Evolutionary conservation across 495 filamentous ascomycete genomes (phyloP), one percentile per base, ranked within the genome.

Genomic region (Podospora didyma): DNA sequence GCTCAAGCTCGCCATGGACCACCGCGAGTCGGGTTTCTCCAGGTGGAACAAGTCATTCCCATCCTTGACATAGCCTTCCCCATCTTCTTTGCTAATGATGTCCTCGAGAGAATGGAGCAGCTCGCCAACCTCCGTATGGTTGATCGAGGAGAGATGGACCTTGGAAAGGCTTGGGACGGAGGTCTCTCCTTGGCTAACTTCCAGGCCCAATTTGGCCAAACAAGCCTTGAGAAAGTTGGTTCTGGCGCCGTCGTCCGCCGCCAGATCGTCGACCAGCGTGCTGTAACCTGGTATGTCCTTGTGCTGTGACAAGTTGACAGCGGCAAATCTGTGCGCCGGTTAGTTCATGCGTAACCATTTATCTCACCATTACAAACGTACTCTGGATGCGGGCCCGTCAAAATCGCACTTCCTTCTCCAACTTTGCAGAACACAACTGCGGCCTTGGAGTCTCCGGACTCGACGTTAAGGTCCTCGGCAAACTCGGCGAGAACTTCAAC

Each of bases 371-470:
- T 12, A 31, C 3, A 47, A 17, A 80, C 86, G 72, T 76, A 96
- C 89, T 98, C 95, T 46, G 94, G 93, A 78, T 98, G 95, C 42
- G 93, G 89, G 0, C 92, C 90, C 1, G 89, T 95, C 31, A 98
- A 73, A 20, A 97, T 73, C 1, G 84, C 89, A 22, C 78, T 77
- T 20, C 94, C 94, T n/a, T 90, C 82, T 1, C 92, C 93, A 35
- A 96, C 80, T 63, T 89, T 89, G 62, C 92, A 88, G 66, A 92
- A 96, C 10, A 98, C 86, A 2, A 95, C 78, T 10, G 94, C 92
- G 9, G 93, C 93, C 51, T 73, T 72, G 21, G 77, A 82, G 41
- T 82, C 75, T 6, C 90, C 93, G 2, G 86, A 76, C 52, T 93
- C 83, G 19, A 96, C 89, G 59, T 86, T 83, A n/a, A 96, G 68